Conservation (phyloP, 2,329 filamentous ascomycete genomes). For the Plectosphaerella sp. region DNA sequence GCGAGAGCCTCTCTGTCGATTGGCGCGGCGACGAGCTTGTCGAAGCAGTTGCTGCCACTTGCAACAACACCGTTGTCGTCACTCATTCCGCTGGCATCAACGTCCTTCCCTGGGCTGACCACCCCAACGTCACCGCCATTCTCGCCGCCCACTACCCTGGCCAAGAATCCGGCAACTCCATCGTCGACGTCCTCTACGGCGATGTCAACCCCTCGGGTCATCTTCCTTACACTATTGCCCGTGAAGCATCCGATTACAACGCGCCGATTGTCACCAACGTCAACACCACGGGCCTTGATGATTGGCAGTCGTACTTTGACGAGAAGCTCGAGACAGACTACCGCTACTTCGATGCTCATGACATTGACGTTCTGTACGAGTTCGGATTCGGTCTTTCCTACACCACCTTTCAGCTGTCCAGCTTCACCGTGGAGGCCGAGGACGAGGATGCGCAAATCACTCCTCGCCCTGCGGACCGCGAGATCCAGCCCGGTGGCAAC, state of each 20-base stretch:
- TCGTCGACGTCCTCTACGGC: slow-evolving; percentile 70
- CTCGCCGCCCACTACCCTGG: slow-evolving; percentile 72
- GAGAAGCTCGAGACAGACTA: slow-evolving; percentile 67
- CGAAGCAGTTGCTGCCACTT: neutral
- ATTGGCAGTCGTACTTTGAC: slow-evolving; percentile 34
- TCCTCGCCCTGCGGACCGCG: slow-evolving; percentile 18
- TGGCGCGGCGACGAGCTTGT: slow-evolving; percentile 53
- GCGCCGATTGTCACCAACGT: slow-evolving; percentile 56
- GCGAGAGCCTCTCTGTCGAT: slow-evolving; percentile 46
- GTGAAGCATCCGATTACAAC: slow-evolving; percentile 69
- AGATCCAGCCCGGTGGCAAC: slow-evolving; percentile 48
- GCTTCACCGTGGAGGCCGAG: slow-evolving; percentile 14
- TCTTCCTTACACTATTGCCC: slow-evolving; percentile 31
- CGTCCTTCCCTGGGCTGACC: slow-evolving; percentile 39
- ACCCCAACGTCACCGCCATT: slow-evolving; percentile 66
- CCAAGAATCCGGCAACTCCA: slow-evolving; percentile 71
- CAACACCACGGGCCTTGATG: neutral
- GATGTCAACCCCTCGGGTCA: slow-evolving; percentile 53
- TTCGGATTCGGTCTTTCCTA: slow-evolving; percentile 70
- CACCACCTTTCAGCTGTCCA: slow-evolving; percentile 53
- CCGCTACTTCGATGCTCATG: slow-evolving; percentile 57
- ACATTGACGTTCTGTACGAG: slow-evolving; percentile 57
- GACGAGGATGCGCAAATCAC: slow-evolving; percentile 17
- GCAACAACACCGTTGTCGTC: slow-evolving; percentile 5
- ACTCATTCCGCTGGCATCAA: slow-evolving; percentile 3